Evolutionary conservation across 768 basidiomycete genomes (phyloP).

Genomic region (Tricholomella constricta): DNA sequence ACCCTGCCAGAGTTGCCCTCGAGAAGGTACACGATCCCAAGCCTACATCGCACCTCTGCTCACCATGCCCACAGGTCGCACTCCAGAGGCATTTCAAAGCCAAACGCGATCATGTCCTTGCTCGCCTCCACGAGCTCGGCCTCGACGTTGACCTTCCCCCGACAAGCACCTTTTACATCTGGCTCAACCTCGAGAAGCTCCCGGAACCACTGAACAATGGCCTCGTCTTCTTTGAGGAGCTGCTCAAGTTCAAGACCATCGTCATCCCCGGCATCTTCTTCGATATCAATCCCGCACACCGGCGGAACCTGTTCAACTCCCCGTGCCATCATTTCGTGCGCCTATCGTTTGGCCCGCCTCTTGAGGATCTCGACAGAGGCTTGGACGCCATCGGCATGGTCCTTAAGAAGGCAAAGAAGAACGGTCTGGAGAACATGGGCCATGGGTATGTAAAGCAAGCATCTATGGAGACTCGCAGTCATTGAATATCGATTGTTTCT

Average conservation of each 20-base stretch:
- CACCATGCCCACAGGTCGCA: conserved; percentile 50
- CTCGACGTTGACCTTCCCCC: conserved; percentile 80
- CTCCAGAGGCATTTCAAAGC: conserved; percentile 89
- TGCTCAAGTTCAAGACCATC: conserved; percentile 88
- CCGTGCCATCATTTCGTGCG: conserved; percentile 91
- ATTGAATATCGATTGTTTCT: neutral
- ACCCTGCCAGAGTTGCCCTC: conserved; percentile 61
- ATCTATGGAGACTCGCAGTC: neutral
- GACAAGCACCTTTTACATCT: conserved; percentile 89
- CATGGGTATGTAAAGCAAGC: conserved; percentile 49
- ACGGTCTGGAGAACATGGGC: conserved; percentile 63
- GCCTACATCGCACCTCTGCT: neutral
- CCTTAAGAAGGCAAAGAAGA: conserved; percentile 65
- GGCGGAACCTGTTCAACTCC: conserved; percentile 87
- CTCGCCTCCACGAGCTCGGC: conserved; percentile 75
- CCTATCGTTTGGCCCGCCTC: conserved; percentile 81
- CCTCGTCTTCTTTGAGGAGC: conserved; percentile 92
- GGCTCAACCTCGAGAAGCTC: conserved; percentile 83
- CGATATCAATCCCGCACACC: conserved; percentile 78
- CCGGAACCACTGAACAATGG: conserved; percentile 87
- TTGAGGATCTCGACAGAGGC: conserved; percentile 79
- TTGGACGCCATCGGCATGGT: conserved; percentile 86
- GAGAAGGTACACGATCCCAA: conserved; percentile 57
- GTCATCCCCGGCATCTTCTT: conserved; percentile 93
- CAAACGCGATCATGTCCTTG: conserved; percentile 89